phyloP scores from a whole-genome alignment of 176 grass and related monocot species.

The Hordeum marinum region DNA sequence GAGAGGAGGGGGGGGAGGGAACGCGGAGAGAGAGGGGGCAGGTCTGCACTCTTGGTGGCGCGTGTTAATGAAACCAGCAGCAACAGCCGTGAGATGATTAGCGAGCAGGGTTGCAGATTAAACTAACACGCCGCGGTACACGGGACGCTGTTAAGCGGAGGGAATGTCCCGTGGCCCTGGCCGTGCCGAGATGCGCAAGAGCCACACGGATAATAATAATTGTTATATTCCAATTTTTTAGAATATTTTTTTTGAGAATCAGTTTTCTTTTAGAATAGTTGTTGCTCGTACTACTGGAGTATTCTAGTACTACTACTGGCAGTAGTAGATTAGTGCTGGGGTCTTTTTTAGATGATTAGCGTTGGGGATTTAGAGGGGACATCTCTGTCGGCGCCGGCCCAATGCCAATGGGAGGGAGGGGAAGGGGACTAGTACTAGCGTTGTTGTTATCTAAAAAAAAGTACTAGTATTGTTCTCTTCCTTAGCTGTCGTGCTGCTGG shows the following conservation, averaged over 20 bases:
- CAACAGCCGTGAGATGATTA: neutral
- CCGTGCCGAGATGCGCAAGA: neutral
- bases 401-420: neutral
- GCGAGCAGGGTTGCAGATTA: neutral
- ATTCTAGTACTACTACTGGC: too few relatives aligned
- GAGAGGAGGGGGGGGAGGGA: neutral
- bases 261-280: too few relatives aligned
- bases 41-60: neutral
- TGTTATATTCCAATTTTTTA: too few relatives aligned
- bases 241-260: too few relatives aligned
- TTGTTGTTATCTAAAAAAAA: too few relatives aligned
- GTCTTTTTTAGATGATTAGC: neutral
- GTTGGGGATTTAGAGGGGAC: conserved; percentile 3
- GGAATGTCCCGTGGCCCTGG: neutral
- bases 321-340: neutral
- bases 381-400: conserved; percentile 28
- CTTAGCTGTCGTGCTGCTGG: neutral
- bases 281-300: too few relatives aligned
- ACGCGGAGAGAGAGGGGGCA: neutral
- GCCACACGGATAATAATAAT: too few relatives aligned
- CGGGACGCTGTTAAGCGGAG: neutral
- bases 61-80: neutral
- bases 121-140: neutral
- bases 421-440: neutral
- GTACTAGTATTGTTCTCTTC: too few relatives aligned